These are phyloP conservation scores for Gracilaria gracilis DNA, from an alignment of 23 red algal genomes.

Conservation along the genomic window DNA sequence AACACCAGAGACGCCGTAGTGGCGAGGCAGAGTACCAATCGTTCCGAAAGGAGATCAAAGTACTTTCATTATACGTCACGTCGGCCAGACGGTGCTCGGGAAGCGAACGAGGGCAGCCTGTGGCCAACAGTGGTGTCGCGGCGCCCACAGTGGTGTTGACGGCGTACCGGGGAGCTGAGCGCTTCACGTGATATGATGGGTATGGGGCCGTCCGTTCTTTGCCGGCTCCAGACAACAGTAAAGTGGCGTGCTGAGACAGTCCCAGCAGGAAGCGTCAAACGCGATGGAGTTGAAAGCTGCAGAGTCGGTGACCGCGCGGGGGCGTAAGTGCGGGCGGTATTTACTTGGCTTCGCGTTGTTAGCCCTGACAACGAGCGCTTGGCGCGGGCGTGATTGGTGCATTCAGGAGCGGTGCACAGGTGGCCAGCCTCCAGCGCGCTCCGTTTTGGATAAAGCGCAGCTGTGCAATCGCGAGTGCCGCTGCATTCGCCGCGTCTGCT, in stretches of 20 bases:
- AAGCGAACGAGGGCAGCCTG: too few species aligned
- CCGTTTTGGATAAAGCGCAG: background rate
- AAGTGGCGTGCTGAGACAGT: background rate
- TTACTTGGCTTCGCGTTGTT: too few species aligned
- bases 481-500: background rate
- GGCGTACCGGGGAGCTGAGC: too few species aligned
- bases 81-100: too few species aligned
- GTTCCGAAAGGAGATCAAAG: too few species aligned
- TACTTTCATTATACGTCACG: too few species aligned
- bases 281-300: background rate
- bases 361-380: too few species aligned
- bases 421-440: conserved; percentile 30
- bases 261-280: background rate
- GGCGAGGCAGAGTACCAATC: background rate
- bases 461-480: background rate
- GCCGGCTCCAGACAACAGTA: background rate
- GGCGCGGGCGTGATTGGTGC: background rate
- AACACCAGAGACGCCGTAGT: conserved; percentile 33
- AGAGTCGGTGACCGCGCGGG: background rate
- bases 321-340: conserved; percentile 12
- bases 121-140: too few species aligned
- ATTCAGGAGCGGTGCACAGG: conserved; percentile 15
- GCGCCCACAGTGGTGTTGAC: too few species aligned
- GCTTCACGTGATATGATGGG: background rate
- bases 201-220: background rate